Evolutionary conservation across 108 stramenopile species (phyloP), one percentile per base, ranked within the genome.

Genomic region (Craspedostauros australis): DNA sequence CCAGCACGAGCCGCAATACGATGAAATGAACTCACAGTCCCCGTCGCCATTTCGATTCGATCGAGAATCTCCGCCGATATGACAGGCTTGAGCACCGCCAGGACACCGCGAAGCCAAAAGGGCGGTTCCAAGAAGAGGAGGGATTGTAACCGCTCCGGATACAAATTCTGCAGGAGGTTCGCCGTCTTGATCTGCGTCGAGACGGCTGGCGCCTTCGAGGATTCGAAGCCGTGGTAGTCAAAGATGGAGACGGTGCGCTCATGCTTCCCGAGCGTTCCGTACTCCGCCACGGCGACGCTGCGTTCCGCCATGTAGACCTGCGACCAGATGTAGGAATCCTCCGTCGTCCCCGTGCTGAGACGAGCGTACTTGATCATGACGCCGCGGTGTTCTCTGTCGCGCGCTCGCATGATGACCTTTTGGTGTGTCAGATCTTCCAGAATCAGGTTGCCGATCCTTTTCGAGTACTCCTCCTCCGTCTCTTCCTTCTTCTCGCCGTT

Each of bases 241-340:
- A 46, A 38, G 12, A 68, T 37, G 18, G 41, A 57, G 3, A 59
- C 30, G 9, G 50, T 15, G n/a, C 36, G 37, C 27, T 71, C 70
- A 20, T 52, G 20, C 15, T 41, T 29, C 7, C 70, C 70, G 15
- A 19, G n/a, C 2, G 62, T 39, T 2, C n/a, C 18, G 36, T 38
- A 57, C 30, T 68, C 66, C 8, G 66, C 45, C 4, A 56, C 50
- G 3, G 70, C 70, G 15, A 34, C 38, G 31, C 45, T 59, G 28
- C 70, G 70, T 57, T 71, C 70, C 5, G 47, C 62, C 26, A 64
- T 52, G 50, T 64, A 71, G 18, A 71, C 12, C 19, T 50, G 62
- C 8, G 62, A 27, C 1, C 51, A 18, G 18, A 64, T 43, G 41
- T 46, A 71, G 3, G 53, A 37, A 23, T 57, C 55, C n/a, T 57